Percentiles rank a stretch among this genome's conserved stretches.
These are phyloP conservation scores for Knoxdaviesia proteae DNA, from an alignment of 2,329 filamentous ascomycete genomes.

Conservation along the genomic window DNA sequence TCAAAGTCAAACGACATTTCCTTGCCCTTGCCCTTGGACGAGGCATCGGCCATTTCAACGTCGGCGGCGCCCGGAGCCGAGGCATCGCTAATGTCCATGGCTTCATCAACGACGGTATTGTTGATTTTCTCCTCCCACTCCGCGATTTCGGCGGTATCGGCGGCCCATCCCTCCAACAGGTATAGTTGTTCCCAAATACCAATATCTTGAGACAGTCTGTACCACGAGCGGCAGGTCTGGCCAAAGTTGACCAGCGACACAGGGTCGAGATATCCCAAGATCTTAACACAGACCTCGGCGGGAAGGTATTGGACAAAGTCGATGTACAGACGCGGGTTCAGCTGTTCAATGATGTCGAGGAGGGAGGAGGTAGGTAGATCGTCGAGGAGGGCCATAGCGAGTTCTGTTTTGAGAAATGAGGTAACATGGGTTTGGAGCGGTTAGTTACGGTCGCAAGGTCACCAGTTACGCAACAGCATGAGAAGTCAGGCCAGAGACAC, in stretches of 20 bases:
- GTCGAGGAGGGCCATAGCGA: constrained; percentile 59
- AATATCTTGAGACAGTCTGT: constrained; percentile 58
- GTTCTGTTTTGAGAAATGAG: constrained; percentile 29
- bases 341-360: constrained; percentile 56
- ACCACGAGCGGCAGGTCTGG: constrained; percentile 63
- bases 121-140: constrained; percentile 31
- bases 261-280: constrained; percentile 71
- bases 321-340: constrained; percentile 74
- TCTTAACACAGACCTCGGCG: constrained; percentile 73
- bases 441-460: too few species aligned
- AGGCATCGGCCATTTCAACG: constrained; percentile 11
- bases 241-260: constrained; percentile 62
- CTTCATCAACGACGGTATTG: too few species aligned
- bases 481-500: too few species aligned
- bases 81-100: too few species aligned
- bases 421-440: background rate
- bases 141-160: constrained; percentile 1
- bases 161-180: constrained; percentile 64
- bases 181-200: constrained; percentile 76
- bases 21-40: constrained; percentile 12
- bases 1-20: too few species aligned
- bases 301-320: constrained; percentile 76
- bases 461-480: too few species aligned
- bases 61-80: constrained; percentile 6
- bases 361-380: constrained; percentile 64